These are phyloP conservation scores for Entoloma clypeatum DNA, from an alignment of 1,284 basidiomycete genomes.

Conservation along the genomic window DNA sequence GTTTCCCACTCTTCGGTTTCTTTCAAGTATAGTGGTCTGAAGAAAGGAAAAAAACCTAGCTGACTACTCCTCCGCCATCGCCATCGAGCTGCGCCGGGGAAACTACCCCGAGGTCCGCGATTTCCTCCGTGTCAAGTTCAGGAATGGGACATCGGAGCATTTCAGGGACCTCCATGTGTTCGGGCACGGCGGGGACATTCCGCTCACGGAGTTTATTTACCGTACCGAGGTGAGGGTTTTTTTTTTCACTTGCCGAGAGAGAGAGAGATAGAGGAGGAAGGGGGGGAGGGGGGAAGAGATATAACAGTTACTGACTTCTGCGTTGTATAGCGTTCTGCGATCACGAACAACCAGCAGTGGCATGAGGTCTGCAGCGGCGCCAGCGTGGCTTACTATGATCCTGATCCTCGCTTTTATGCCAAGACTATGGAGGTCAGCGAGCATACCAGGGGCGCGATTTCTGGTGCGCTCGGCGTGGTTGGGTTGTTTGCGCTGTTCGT, in stretches of 20 bases:
- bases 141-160: constrained; percentile 67
- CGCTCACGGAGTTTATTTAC: constrained; percentile 76
- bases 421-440: constrained; percentile 22
- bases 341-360: constrained; percentile 69
- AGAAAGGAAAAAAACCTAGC: too few relatives aligned
- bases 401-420: constrained; percentile 33
- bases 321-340: constrained; percentile 60
- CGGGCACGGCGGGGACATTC: constrained; percentile 64
- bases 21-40: constrained; percentile 1
- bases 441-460: constrained; percentile 38
- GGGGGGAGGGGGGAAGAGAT: too few relatives aligned
- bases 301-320: constrained; percentile 1
- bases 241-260: not conserved
- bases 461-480: constrained; percentile 43
- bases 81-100: constrained; percentile 75
- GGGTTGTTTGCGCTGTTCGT: constrained; percentile 43
- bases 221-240: constrained; percentile 55
- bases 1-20: not conserved
- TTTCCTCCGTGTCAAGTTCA: constrained; percentile 81
- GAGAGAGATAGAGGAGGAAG: too few relatives aligned
- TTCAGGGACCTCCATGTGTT: constrained; percentile 66
- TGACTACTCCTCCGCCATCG: constrained; percentile 73
- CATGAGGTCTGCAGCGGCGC: constrained; percentile 49
- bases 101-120: constrained; percentile 70
- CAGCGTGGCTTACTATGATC: constrained; percentile 25